A percentile compares a stretch with the other conserved stretches of the same genome.
These are phyloP conservation scores for Baeospora myosura DNA, from an alignment of 1,284 basidiomycete species.

Conservation along the genomic window DNA sequence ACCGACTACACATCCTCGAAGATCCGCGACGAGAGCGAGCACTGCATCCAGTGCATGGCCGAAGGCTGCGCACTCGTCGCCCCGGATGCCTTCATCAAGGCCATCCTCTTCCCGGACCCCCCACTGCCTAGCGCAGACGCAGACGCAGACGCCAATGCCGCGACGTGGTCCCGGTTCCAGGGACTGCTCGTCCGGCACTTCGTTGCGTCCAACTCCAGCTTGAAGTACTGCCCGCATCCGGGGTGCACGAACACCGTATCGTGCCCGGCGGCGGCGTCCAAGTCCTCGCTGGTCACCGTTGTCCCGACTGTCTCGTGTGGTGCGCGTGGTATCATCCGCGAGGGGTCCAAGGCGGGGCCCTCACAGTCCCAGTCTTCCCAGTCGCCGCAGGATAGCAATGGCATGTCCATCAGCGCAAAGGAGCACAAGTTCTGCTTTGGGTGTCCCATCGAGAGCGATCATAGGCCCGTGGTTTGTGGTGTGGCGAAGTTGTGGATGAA, in stretches of 20 bases:
- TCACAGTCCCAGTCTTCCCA: too few species aligned
- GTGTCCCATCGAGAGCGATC: constrained; percentile 79
- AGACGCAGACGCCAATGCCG: constrained; percentile 36
- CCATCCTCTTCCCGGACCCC: constrained; percentile 26
- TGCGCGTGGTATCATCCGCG: constrained; percentile 35
- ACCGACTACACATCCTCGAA: constrained; percentile 78
- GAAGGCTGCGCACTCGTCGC: constrained; percentile 79
- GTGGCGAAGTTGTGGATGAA: too few species aligned
- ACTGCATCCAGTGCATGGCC: constrained; percentile 88
- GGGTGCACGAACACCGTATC: constrained; percentile 84
- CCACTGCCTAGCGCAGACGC: constrained; percentile 17
- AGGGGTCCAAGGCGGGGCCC: too few species aligned
- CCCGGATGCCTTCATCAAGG: constrained; percentile 53
- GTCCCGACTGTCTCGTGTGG: constrained; percentile 90
- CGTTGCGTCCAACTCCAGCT: constrained; percentile 75
- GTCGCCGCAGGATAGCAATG: neutral
- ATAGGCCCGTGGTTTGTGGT: constrained; percentile 91
- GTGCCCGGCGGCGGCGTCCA: constrained; percentile 70
- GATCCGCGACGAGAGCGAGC: constrained; percentile 87
- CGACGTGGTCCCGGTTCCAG: constrained; percentile 65
- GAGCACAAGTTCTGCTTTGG: constrained; percentile 88
- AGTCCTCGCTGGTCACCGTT: constrained; percentile 66
- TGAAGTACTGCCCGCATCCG: constrained; percentile 92
- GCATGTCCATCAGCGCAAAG: constrained; percentile 29
- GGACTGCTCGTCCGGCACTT: constrained; percentile 87